Evolutionary conservation across 2,329 filamentous ascomycete genomes (phyloP).

Genomic region (Ceratocystis albifundus): DNA sequence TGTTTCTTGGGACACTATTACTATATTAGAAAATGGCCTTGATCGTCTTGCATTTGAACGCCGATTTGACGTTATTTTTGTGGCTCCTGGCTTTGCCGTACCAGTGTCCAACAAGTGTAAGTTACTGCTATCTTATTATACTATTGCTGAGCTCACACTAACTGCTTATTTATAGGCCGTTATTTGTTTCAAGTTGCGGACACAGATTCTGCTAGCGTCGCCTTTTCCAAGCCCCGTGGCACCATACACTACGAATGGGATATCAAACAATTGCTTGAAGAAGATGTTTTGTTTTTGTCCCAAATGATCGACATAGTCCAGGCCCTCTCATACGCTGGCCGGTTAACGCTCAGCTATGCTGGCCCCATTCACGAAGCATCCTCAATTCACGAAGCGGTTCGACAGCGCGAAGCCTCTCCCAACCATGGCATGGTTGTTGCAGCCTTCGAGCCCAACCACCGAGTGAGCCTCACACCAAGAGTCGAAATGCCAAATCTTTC

Average conservation of each 20-base stretch:
- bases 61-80: constrained; percentile 14
- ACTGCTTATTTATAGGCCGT: constrained; percentile 2
- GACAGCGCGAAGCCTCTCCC: constrained; percentile 10
- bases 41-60: background rate
- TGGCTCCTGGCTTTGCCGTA: background rate
- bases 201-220: background rate
- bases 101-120: constrained; percentile 29
- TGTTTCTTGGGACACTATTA: constrained; percentile 31
- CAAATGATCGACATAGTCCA: constrained; percentile 15
- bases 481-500: constrained; percentile 27
- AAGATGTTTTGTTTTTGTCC: constrained; percentile 8
- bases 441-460: constrained; percentile 24
- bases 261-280: constrained; percentile 15
- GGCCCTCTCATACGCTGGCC: constrained; percentile 5
- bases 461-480: constrained; percentile 24
- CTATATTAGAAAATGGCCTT: constrained; percentile 26
- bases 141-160: background rate
- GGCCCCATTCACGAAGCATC: constrained; percentile 8
- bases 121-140: constrained; percentile 21
- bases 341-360: background rate
- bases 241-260: constrained; percentile 14
- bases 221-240: background rate
- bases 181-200: constrained; percentile 13
- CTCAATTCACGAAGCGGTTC: background rate
- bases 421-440: constrained; percentile 18